phyloP scores from a whole-genome alignment of 148 eudicot genomes.

The Oxyria digyna region DNA sequence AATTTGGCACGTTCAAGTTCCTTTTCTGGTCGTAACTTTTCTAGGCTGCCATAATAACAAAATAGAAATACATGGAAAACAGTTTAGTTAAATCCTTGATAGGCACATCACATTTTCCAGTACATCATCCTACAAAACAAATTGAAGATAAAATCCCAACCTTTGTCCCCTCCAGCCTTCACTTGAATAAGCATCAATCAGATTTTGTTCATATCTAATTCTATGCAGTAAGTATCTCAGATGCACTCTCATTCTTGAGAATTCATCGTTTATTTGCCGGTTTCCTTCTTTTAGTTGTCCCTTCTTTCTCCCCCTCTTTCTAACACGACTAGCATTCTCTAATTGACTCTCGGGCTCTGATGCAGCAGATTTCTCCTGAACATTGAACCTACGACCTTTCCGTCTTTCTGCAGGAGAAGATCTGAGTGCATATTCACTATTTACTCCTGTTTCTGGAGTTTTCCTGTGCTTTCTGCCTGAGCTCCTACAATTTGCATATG shows the following conservation, averaged over 20 bases:
- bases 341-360: slow-evolving; percentile 20
- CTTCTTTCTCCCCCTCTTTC: slow-evolving; percentile 30
- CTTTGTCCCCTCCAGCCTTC: slow-evolving; percentile 99
- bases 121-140: neutral
- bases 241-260: slow-evolving; percentile 49
- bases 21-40: slow-evolving; percentile 88
- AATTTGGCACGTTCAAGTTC: slow-evolving; percentile 87
- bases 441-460: neutral
- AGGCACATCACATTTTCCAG: neutral
- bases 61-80: neutral
- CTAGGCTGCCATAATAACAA: slow-evolving; percentile 37
- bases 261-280: slow-evolving; percentile 37
- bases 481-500: neutral
- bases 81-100: neutral
- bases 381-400: slow-evolving; percentile 37
- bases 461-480: slow-evolving; percentile 16
- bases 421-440: slow-evolving; percentile 17
- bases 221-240: slow-evolving; percentile 63
- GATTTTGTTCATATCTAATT: slow-evolving; percentile 55
- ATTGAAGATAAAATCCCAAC: slow-evolving; percentile 22
- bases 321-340: slow-evolving; percentile 22
- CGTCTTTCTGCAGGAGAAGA: slow-evolving; percentile 11
- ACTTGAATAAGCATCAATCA: slow-evolving; percentile 81
- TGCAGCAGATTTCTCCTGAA: slow-evolving; percentile 11
- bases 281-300: slow-evolving; percentile 13